Base-by-base conservation (phyloP, 176 grass and related monocot genomes). In the Poa pratensis region DNA sequence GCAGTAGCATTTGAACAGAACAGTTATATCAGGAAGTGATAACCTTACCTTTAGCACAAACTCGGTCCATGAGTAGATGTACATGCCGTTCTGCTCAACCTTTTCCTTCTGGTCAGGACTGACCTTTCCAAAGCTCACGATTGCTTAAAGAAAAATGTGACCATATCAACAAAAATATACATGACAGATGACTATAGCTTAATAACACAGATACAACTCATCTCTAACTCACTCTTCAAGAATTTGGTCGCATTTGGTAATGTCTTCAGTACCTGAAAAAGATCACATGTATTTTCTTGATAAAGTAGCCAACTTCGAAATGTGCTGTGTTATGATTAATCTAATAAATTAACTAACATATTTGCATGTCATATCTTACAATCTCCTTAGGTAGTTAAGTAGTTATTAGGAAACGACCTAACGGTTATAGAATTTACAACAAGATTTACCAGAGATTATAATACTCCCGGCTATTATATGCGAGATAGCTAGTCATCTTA, bases 91-190 rank as follows among this genome's bases (percentile, higher is more conserved):
- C 57, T 95, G 77, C 83, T 92, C 84, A 85, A 92, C 82, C 57
- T 80, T 87, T 94, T 99, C 89, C 80, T 69, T 96, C 63, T 91
- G 88, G 75, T 94, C 91, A 14, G 85, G 40, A 73, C 77, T 82
- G 70, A 99, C 93, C 67, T 91, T 84, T 65, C 93, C 96, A 67
- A 96, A 99, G 55, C 93, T 96, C 57, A 99, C 96, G 87, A 99
- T 94, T 73, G 84, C 96, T 98, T 69, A 28, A 87, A 67, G 30
- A 17, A 92, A 87, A 88, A 86, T 19, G 26, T 64, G 50, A 81
- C 22, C 22, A 43, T 67, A 75, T 89, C 66, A 94, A 79, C 19
- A 79, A 66, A 45, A 40, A 65, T 76, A 68, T 72, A 61, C 24
- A 60, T 17, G 67, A 62, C 15, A n/a, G n/a, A n/a, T n/a, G n/a